Percentiles rank a stretch among this genome's conserved stretches.
Conservation (phyloP, 345 rosid species). For the Aegle marmelos region DNA sequence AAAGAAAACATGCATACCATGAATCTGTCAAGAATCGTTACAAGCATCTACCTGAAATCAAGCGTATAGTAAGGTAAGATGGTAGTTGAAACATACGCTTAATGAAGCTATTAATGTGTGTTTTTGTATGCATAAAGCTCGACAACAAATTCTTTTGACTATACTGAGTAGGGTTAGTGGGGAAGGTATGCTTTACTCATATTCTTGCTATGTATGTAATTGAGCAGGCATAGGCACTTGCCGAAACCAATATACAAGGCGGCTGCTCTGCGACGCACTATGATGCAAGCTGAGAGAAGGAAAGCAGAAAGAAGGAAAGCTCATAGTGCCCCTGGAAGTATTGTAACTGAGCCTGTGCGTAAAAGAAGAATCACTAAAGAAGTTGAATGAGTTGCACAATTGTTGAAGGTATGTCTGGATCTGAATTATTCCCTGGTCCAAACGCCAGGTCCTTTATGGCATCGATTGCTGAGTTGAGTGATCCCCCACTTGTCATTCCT, state of each 20-base stretch:
- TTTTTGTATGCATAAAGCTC: background rate
- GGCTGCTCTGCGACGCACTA: conserved; percentile 33
- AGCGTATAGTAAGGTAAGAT: conserved; percentile 76
- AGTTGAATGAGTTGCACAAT: conserved; percentile 45
- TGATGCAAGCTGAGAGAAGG: conserved; percentile 64
- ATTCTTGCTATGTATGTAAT: conserved; percentile 9
- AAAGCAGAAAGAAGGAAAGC: conserved; percentile 84
- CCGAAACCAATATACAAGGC: conserved; percentile 88
- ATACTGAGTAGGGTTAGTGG: background rate
- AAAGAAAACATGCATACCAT: conserved; percentile 68
- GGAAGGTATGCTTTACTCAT: background rate
- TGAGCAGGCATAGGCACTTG: conserved; percentile 84
- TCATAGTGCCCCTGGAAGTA: conserved; percentile 83
- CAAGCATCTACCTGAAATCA: conserved; percentile 86
- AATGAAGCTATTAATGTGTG: background rate
- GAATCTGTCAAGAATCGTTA: conserved; percentile 87
- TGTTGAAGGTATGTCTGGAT: background rate
- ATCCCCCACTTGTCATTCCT: background rate
- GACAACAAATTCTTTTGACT: background rate
- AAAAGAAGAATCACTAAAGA: conserved; percentile 75
- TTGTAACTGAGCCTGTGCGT: conserved; percentile 49
- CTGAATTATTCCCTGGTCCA: background rate
- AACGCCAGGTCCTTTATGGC: background rate
- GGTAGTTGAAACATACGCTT: background rate
- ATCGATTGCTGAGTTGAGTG: background rate